Percentiles rank a stretch among this genome's conserved stretches.
Evolutionary conservation across 1,284 basidiomycete genomes (phyloP).

Genomic region (Ganoderma lucidum): DNA sequence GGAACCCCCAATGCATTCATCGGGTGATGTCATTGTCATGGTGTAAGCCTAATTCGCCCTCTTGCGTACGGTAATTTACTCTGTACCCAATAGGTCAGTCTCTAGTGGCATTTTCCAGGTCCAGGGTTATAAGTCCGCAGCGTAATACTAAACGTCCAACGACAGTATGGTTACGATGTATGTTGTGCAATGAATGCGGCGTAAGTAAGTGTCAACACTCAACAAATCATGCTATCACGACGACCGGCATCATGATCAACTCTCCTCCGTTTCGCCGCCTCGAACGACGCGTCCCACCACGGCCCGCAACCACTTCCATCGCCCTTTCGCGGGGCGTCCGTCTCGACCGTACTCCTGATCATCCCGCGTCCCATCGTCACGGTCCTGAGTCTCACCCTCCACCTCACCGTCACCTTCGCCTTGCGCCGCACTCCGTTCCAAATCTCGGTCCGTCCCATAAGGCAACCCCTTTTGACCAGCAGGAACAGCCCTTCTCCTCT

Average conservation of each 20-base stretch:
- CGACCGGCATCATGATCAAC: conserved; percentile 4
- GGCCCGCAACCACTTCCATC: conserved; percentile 49
- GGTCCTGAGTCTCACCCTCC: background rate
- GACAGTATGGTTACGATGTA: background rate
- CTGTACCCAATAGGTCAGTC: background rate
- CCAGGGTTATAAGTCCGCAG: background rate
- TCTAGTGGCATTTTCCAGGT: background rate
- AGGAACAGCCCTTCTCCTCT: conserved; percentile 9
- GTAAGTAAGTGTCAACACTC: conserved; percentile 2
- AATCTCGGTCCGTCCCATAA: conserved; percentile 21
- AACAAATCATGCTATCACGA: conserved; percentile 3
- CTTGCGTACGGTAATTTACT: background rate
- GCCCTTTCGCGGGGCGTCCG: conserved; percentile 31
- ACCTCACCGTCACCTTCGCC: background rate
- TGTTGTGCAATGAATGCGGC: background rate
- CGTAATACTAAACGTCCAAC: background rate
- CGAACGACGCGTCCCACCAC: conserved; percentile 27
- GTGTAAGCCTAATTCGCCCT: background rate
- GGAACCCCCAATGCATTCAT: background rate
- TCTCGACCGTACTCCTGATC: background rate
- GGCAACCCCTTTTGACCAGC: conserved; percentile 19
- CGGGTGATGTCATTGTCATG: background rate
- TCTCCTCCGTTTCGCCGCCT: conserved; percentile 16
- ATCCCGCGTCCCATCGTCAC: conserved; percentile 3
- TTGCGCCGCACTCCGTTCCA: conserved; percentile 12